Evolutionary conservation across 73 alveolate genomes (phyloP).

Genomic region (Halteria grandinella): DNA sequence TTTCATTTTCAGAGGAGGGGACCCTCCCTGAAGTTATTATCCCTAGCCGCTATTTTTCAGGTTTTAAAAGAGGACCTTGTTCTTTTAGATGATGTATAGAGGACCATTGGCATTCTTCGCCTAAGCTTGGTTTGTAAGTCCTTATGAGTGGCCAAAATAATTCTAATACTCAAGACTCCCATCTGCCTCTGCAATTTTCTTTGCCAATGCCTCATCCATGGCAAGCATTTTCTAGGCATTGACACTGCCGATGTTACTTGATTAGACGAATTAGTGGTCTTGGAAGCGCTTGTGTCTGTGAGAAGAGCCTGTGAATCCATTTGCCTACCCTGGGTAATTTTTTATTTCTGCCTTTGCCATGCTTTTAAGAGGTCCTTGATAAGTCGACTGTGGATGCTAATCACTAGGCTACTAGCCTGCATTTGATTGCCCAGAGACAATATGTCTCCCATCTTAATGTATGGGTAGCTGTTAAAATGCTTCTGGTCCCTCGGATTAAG

Average conservation of each 20-base stretch:
- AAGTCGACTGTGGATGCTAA: not conserved
- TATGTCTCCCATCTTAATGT: no score
- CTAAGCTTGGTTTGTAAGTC: not conserved
- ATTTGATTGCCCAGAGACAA: no score
- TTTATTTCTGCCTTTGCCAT: not conserved
- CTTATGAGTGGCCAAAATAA: not conserved
- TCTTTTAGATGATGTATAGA: slow-evolving; percentile 25
- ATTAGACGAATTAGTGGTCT: no score
- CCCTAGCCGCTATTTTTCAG: no score
- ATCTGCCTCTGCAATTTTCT: no score
- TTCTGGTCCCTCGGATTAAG: no score
- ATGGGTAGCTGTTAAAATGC: no score
- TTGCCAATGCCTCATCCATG: no score
- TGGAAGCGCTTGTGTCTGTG: not conserved
- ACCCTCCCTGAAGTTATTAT: slow-evolving; percentile 1
- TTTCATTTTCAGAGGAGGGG: slow-evolving; percentile 28
- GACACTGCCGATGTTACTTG: no score
- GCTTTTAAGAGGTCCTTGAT: not conserved
- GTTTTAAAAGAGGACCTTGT: slow-evolving; percentile 27
- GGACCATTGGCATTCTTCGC: no score
- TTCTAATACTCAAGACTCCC: not conserved
- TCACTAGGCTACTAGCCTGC: no score
- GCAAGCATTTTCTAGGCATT: no score
- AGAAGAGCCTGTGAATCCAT: slow-evolving; percentile 25
- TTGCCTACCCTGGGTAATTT: not conserved